Base-by-base conservation (phyloP, 805 yeast genomes). In the Candida sonorensis region DNA sequence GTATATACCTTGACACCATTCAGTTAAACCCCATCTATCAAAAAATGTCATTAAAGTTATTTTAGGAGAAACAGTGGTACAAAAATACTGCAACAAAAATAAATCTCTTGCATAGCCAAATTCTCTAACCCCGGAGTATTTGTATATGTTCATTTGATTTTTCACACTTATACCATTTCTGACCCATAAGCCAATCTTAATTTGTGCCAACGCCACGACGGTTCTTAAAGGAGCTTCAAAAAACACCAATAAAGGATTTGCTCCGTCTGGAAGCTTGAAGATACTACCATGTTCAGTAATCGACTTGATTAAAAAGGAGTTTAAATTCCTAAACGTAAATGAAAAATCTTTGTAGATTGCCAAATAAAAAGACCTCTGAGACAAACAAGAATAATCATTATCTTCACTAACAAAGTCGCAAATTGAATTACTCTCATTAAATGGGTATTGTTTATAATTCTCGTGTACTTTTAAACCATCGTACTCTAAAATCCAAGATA, bases 111-210 rank as follows among this genome's bases (percentile, higher is more conserved):
- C 65, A 50, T 69, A 88, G 0, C 96, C 94, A 38, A 75, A 74
- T 41, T 88, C 97, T 34, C 97, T 65, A 30, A 88, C 66, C 14
- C 86, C 82, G 10, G 87, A 71, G 37, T 75, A 79, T 24, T 81
- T 71, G 53, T 90, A 90, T 35, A 87, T 76, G 44, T 77, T 81
- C 41, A 82, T 67, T 50, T 90, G 97, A 17, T 78, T 76, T 25
- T 81, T 67, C 5, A 86, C 77, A 25, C 88, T 80, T 37, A 75
- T 70, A 0, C 98, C 98, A 56, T 90, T 90, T 48, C 97, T 71
- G 0, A 90, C 96, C 97, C 97, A 90, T 35, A 81, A 71, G 0
- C 96, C 96, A 0, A 82, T 77, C 38, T 84, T 80, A 7, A 90
- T 82, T 48, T 92, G 97, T 0, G 95, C 75, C 42, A 85, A 57